Percentiles rank a stretch among this genome's conserved stretches.
Evolutionary conservation across 441 rosid genomes (phyloP).

Genomic region (Gossypium schwendimanii): DNA sequence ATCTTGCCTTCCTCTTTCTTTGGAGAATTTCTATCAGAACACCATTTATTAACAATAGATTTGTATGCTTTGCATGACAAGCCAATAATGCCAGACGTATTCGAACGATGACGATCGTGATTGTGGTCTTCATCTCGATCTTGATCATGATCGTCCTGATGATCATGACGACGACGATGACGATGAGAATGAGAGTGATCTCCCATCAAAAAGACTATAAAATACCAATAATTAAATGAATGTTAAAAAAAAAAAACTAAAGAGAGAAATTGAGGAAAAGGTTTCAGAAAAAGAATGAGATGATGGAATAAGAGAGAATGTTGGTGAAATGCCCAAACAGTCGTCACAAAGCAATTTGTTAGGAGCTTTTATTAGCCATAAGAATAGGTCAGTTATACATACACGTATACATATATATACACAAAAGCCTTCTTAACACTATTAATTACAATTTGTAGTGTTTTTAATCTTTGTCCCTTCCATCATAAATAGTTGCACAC

Average conservation of each 20-base stretch:
- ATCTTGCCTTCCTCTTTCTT: conserved; percentile 22
- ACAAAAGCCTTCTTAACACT: no score
- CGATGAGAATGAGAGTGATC: conserved; percentile 15
- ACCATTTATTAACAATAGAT: conserved; percentile 44
- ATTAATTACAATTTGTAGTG: no score
- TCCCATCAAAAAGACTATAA: conserved; percentile 27
- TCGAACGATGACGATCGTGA: conserved; percentile 1
- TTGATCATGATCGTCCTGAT: not conserved
- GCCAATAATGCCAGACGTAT: conserved; percentile 28
- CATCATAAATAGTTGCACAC: no score
- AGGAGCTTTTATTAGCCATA: conserved; percentile 10
- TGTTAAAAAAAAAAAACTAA: no score
- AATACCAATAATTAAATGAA: not conserved
- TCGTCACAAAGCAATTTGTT: not conserved
- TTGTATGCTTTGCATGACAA: conserved; percentile 29
- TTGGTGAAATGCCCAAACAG: not conserved
- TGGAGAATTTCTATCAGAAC: conserved; percentile 30
- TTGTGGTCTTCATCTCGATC: not conserved
- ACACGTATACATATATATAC: no score
- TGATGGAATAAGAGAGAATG: not conserved
- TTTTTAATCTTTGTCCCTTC: no score
- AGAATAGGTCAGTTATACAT: not conserved
- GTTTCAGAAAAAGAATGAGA: not conserved
- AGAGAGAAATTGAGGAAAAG: not conserved
- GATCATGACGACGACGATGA: not conserved